A percentile compares a stretch with the other conserved stretches of the same genome.
Conservation (phyloP, 345 rosid species). For the Erodium maritimum region DNA sequence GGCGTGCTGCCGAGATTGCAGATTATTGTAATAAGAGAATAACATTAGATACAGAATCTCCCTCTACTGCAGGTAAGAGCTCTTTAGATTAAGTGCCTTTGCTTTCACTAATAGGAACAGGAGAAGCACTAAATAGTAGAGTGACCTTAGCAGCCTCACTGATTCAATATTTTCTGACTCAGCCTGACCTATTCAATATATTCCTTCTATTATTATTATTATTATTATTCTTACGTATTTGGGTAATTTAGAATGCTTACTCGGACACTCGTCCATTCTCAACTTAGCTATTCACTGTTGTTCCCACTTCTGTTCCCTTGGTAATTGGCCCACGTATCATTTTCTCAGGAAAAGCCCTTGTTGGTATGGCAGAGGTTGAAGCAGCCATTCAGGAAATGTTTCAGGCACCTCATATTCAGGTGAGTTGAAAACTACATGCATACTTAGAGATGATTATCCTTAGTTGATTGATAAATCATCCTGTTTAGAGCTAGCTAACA, state of each 20-base stretch:
- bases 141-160: no score
- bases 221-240: no score
- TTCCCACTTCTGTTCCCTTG: not conserved
- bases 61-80: conserved; percentile 33
- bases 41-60: conserved; percentile 5
- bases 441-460: not conserved
- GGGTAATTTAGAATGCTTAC: no score
- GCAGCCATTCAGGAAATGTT: conserved; percentile 94
- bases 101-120: not conserved
- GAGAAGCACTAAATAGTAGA: no score
- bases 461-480: not conserved
- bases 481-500: not conserved
- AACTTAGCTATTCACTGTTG: no score
- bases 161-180: no score
- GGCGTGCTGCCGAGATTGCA: conserved; percentile 91
- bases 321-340: conserved; percentile 6
- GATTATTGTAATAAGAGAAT: conserved; percentile 47
- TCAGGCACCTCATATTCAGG: conserved; percentile 96
- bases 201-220: no score
- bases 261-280: no score
- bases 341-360: conserved; percentile 44
- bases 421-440: conserved; percentile 21
- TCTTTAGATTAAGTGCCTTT: not conserved
- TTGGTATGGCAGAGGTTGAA: conserved; percentile 72
- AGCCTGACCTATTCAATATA: no score